Percentiles rank a stretch among this genome's conserved stretches.
These are phyloP conservation scores for Notholithocarpus densiflorus DNA, from an alignment of 306 rosid genomes.

Conservation along the genomic window DNA sequence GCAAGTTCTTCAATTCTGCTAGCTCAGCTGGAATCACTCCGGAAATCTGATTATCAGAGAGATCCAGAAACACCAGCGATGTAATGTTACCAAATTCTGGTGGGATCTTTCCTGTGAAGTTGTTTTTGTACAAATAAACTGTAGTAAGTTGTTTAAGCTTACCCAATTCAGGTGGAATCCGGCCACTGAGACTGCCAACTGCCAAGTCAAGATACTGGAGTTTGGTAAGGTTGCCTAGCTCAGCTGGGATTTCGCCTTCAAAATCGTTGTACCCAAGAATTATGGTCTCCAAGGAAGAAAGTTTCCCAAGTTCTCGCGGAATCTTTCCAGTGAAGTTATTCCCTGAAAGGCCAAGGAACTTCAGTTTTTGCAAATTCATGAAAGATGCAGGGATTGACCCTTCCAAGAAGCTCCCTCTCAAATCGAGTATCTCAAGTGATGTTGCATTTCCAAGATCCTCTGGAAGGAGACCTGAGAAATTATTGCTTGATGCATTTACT, in stretches of 20 bases:
- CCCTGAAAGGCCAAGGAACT: slow-evolving; percentile 81
- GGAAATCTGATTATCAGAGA: slow-evolving; percentile 77
- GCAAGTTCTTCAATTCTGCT: slow-evolving; percentile 51
- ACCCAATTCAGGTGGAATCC: slow-evolving; percentile 73
- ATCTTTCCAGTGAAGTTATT: slow-evolving; percentile 71
- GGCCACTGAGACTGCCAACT: slow-evolving; percentile 68
- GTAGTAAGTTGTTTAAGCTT: slow-evolving; percentile 60
- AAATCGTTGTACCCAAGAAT: slow-evolving; percentile 79
- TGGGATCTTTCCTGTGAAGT: slow-evolving; percentile 67
- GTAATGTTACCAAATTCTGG: slow-evolving; percentile 58
- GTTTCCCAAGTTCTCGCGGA: slow-evolving; percentile 61
- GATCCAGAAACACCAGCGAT: slow-evolving; percentile 65
- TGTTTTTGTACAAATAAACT: slow-evolving; percentile 72
- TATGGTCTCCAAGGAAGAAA: slow-evolving; percentile 64
- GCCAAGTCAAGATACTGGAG: slow-evolving; percentile 85
- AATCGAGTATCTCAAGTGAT: slow-evolving; percentile 62
- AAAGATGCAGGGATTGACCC: slow-evolving; percentile 68
- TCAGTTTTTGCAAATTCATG: slow-evolving; percentile 58
- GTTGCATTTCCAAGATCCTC: slow-evolving; percentile 82
- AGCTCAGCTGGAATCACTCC: slow-evolving; percentile 83
- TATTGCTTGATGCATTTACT: slow-evolving; percentile 74
- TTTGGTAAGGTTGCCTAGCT: slow-evolving; percentile 74
- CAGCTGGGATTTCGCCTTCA: slow-evolving; percentile 69
- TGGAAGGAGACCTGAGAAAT: slow-evolving; percentile 65
- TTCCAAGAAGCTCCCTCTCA: slow-evolving; percentile 76